Conservation (phyloP, 116 monocot species). For the Trichopus zeylanicus region DNA sequence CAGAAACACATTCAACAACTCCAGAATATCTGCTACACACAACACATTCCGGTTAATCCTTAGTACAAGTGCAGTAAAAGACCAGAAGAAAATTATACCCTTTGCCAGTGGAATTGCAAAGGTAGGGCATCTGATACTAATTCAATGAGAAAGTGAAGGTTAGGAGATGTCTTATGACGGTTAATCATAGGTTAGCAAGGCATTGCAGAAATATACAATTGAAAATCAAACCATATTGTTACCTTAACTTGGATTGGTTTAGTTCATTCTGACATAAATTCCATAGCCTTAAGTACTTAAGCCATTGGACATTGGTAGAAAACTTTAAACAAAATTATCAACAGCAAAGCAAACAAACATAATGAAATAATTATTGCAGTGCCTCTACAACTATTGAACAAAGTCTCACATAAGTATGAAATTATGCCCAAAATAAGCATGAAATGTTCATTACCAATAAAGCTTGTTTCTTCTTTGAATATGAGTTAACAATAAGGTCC, state of each 20-base stretch:
- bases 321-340: too few species aligned
- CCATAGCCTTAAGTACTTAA: too few species aligned
- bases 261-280: too few species aligned
- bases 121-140: not conserved
- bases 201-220: not conserved
- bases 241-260: too few species aligned
- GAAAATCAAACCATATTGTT: too few species aligned
- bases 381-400: too few species aligned
- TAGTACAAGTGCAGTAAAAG: not conserved
- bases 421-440: not conserved
- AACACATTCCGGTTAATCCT: not conserved
- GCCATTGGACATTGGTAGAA: too few species aligned
- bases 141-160: not conserved
- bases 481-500: conserved; percentile 86
- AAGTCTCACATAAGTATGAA: too few species aligned
- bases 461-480: conserved; percentile 89
- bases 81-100: not conserved
- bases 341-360: too few species aligned
- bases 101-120: not conserved
- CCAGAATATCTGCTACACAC: not conserved
- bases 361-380: too few species aligned
- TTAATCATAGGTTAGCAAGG: not conserved
- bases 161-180: not conserved
- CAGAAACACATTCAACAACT: not conserved
- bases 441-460: conserved; percentile 50